A percentile compares a stretch with the other conserved stretches of the same genome.
Conservation (phyloP, 148 eudicot species). For the Amaranthus palmeri region DNA sequence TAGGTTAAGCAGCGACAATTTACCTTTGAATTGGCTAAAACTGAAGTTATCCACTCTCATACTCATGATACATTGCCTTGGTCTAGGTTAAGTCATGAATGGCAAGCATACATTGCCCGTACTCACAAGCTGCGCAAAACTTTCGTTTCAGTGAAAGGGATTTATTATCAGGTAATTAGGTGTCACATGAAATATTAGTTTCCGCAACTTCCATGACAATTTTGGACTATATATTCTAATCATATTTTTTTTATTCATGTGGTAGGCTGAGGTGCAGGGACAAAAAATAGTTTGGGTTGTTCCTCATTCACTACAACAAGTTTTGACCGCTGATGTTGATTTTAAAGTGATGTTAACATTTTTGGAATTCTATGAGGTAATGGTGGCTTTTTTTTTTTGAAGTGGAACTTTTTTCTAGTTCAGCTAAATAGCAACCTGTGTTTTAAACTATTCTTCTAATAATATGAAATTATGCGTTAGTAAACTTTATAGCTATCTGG, state of each 20-base stretch:
- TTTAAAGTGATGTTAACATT: constrained; percentile 75
- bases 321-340: constrained; percentile 81
- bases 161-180: constrained; percentile 75
- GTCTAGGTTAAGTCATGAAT: constrained; percentile 86
- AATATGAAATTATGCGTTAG: too few relatives aligned
- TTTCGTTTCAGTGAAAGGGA: constrained; percentile 92
- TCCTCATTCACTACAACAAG: constrained; percentile 95
- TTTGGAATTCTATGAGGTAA: constrained; percentile 87
- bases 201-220: background rate
- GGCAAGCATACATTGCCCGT: constrained; percentile 85
- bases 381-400: background rate
- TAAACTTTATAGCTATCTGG: too few relatives aligned
- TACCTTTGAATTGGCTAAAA: background rate
- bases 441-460: too few relatives aligned
- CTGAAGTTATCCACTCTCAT: background rate
- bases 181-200: background rate
- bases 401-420: background rate
- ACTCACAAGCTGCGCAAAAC: constrained; percentile 85
- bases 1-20: constrained; percentile 16
- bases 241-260: constrained; percentile 14
- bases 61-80: background rate
- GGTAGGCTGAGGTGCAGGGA: constrained; percentile 81
- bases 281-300: constrained; percentile 92
- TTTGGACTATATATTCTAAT: background rate
- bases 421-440: background rate